Evolutionary conservation across 495 filamentous ascomycete species (phyloP), one percentile per base, ranked within the genome.

Genomic region (Neurospora sublineolata): DNA sequence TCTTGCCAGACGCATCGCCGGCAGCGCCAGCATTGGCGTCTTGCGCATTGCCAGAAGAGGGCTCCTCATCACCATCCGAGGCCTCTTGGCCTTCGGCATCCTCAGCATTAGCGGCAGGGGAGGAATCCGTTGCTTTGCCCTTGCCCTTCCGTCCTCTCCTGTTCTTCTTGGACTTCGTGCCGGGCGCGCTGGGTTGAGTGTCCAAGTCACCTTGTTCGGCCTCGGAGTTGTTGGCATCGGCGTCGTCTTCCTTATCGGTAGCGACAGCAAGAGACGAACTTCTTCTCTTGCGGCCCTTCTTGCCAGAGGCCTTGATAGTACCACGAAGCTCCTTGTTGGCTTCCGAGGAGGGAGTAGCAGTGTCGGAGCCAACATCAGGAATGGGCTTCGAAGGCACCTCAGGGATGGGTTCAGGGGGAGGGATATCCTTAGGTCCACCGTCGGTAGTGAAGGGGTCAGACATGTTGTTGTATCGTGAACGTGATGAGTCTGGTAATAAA

Each of bases 71-170:
- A 8, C 27, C 52, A 64, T 64, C 52, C 52, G 52, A 64, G 27
- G 52, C 27, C 27, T 64, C 52, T 27, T 64, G 52, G 52, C 27
- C 52, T 0, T 64, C 52, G 52, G 52, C 7, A 1, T 10, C 27
- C 14, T 72, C 71, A 23, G 67, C 40, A 46, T 37, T 11, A 44
- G 30, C 33, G 40, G 67, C 5, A 64, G 37, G 38, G 16, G 69
- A 33, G n/a, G 41, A 36, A 23, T 6, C 71, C 14, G 33, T 11
- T 23, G 75, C 73, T 36, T 71, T 69, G n/a, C 69, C 69, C 39
- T 78, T 77, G 38, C 69, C 72, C 73, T 80, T 79, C 68, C 75
- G 76, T 67, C 75, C 74, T 72, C 79, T 82, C 70, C 76, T 80
- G 52, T 70, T 74, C 68, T 77, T 82, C 74, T 80, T 82, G 72